These are phyloP conservation scores for Lasiodiplodia hormozganensis DNA, from an alignment of 2,329 filamentous ascomycete species.

Conservation along the genomic window DNA sequence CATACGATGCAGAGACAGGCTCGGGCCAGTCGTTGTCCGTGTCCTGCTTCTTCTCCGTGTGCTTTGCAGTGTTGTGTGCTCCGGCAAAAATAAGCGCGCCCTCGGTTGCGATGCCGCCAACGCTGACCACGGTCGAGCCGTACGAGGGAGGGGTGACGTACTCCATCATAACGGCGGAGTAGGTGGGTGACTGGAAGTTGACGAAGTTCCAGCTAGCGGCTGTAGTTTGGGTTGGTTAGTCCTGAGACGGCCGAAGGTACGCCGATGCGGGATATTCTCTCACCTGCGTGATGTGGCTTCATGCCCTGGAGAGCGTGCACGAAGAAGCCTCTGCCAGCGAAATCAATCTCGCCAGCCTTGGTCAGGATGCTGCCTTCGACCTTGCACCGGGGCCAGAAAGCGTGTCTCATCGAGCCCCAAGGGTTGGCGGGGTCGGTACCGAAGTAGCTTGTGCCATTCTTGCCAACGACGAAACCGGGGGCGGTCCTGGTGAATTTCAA, in stretches of 20 bases:
- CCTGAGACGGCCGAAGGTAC: slow-evolving; percentile 6
- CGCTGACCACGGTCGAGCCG: slow-evolving; percentile 80
- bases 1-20: slow-evolving; percentile 75
- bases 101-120: slow-evolving; percentile 83
- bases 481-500: slow-evolving; percentile 77
- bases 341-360: slow-evolving; percentile 78
- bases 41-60: slow-evolving; percentile 75
- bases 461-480: slow-evolving; percentile 85
- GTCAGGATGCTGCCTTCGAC: slow-evolving; percentile 86
- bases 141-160: slow-evolving; percentile 94
- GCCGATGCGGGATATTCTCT: slow-evolving; percentile 38
- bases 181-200: slow-evolving; percentile 85
- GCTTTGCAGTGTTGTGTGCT: slow-evolving; percentile 67
- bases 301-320: slow-evolving; percentile 92
- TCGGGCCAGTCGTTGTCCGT: slow-evolving; percentile 86
- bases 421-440: slow-evolving; percentile 85
- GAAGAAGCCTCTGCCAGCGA: slow-evolving; percentile 81
- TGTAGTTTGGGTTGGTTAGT: slow-evolving; percentile 36
- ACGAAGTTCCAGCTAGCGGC: slow-evolving; percentile 91
- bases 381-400: slow-evolving; percentile 89
- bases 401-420: slow-evolving; percentile 91
- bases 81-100: slow-evolving; percentile 80
- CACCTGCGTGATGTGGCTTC: slow-evolving; percentile 96
- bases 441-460: slow-evolving; percentile 82
- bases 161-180: slow-evolving; percentile 94